Evolutionary conservation across 306 rosid genomes (phyloP).

Genomic region (Pterocarpus macrocarpus): DNA sequence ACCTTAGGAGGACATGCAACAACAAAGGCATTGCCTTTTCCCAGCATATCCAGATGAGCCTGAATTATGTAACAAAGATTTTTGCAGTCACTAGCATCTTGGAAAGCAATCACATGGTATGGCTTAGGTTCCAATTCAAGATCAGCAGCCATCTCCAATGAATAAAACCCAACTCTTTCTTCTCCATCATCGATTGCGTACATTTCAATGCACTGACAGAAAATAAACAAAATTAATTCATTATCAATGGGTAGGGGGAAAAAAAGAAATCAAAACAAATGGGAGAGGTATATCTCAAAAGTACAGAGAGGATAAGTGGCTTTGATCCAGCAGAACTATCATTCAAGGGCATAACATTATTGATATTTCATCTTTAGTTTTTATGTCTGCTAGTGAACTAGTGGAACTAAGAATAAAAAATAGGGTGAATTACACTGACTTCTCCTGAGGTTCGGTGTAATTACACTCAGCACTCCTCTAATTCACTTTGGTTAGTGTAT

Average conservation of each 20-base stretch:
- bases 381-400: slow-evolving; percentile 29
- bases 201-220: slow-evolving; percentile 88
- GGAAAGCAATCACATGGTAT: slow-evolving; percentile 85
- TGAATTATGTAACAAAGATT: slow-evolving; percentile 88
- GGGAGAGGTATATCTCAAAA: slow-evolving; percentile 8
- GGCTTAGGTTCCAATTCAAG: slow-evolving; percentile 98
- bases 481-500: no score
- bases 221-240: slow-evolving; percentile 40
- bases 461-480: no score
- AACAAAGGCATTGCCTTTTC: slow-evolving; percentile 83
- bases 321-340: slow-evolving; percentile 34
- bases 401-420: slow-evolving; percentile 27
- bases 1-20: slow-evolving; percentile 96
- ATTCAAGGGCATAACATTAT: slow-evolving; percentile 19
- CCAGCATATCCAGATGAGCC: slow-evolving; percentile 88
- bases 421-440: no score
- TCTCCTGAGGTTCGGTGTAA: no score
- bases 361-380: slow-evolving; percentile 14
- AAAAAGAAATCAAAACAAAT: background rate
- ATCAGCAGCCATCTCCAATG: slow-evolving; percentile 94
- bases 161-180: slow-evolving; percentile 84
- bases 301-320: slow-evolving; percentile 26
- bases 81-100: slow-evolving; percentile 86
- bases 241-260: slow-evolving; percentile 1
- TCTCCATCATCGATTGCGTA: slow-evolving; percentile 75